Evolutionary conservation across 805 yeast genomes (phyloP).

Genomic region (Lachancea mirantina): DNA sequence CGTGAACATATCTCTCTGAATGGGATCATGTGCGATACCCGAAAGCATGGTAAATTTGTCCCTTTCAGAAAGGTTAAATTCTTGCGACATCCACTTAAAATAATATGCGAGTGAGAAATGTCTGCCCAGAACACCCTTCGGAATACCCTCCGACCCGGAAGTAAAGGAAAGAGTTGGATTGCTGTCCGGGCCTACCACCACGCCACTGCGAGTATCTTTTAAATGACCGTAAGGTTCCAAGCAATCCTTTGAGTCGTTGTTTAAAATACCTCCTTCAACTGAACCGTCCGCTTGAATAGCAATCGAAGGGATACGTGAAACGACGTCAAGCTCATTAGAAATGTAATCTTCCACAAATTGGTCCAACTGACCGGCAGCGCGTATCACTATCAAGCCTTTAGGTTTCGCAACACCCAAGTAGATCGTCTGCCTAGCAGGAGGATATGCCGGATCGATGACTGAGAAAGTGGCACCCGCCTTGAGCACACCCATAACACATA

Average conservation of each 20-base stretch:
- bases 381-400: constrained; percentile 78
- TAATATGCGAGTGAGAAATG: constrained; percentile 95
- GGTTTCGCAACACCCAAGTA: constrained; percentile 93
- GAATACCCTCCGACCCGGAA: constrained; percentile 96
- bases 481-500: constrained; percentile 94
- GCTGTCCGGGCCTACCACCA: constrained; percentile 93
- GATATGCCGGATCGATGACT: constrained; percentile 98
- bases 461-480: constrained; percentile 99
- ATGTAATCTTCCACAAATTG: constrained; percentile 74
- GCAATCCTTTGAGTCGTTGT: constrained; percentile 37
- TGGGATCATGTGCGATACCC: constrained; percentile 99
- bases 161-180: constrained; percentile 96
- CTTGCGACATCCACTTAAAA: constrained; percentile 96
- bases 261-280: constrained; percentile 49
- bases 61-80: constrained; percentile 64
- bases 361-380: constrained; percentile 81
- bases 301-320: constrained; percentile 68
- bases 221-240: constrained; percentile 40
- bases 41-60: constrained; percentile 96
- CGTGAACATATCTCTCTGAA: constrained; percentile 98
- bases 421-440: constrained; percentile 94
- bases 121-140: constrained; percentile 97
- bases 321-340: constrained; percentile 59
- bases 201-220: constrained; percentile 66
- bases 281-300: constrained; percentile 72